Base-by-base conservation (phyloP, 208 protist species). In the Wallacemonas sp. region DNA sequence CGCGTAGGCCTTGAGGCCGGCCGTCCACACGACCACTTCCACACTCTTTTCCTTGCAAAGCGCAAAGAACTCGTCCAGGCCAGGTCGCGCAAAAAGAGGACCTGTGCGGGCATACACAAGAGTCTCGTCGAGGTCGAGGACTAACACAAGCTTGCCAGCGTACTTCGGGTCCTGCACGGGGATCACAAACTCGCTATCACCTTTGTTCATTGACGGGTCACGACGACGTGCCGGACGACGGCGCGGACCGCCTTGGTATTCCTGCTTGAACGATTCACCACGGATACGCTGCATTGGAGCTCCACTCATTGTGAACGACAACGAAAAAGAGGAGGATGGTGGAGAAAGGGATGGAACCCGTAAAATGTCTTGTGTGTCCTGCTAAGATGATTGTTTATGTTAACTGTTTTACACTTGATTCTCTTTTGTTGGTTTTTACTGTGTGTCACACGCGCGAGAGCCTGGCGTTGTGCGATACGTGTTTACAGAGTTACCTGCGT, bases 1-100 rank as follows among this genome's bases (percentile, higher is more conserved):
- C 14, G 93, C 93, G 72, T 97, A 97, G 0, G 90, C 88, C 62
- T 92, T 87, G 38, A 97, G 61, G 24, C 93, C 93, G 17, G 93
- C 93, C 17, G 93, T 97, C 93, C 93, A 97, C 1, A 96, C 90
- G 30, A 97, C 89, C 33, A 94, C 90, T 68, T 97, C 90, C 29
- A 94, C 79, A n/a, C 65, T 62, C 55, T 87, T 87, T 41, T 93
- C 87, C 47, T 90, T 91, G 76, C 88, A 95, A 24, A 93, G 66
- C 30, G 80, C 81, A 47, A 97, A 94, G 44, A 97, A 93, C 52
- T 97, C 87, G 44, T 93, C 85, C 33, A 97, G 80, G 8, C 89
- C 89, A 29, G 92, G 92, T 16, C 92, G 77, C 39, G 88, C 92
- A 55, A 88, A 97, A 26, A 97, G 86, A 27, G 92, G 92, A 23